phyloP scores from a whole-genome alignment of 305 asterid species.

The Fraxinus velutina region DNA sequence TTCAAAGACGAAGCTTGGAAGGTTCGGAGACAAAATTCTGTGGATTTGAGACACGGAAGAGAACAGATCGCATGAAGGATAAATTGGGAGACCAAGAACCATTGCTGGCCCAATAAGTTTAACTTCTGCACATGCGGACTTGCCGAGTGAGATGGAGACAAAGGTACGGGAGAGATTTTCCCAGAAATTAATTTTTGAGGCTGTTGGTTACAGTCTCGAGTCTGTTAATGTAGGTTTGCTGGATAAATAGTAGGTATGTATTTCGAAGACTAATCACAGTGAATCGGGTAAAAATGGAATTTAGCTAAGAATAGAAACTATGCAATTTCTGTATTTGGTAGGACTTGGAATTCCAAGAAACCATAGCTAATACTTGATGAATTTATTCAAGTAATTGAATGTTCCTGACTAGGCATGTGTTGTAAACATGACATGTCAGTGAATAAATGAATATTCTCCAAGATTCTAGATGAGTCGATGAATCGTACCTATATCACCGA shows the following conservation, averaged over 20 bases:
- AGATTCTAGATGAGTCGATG: too few species aligned
- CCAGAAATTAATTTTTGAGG: neutral
- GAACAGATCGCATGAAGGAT: conserved; percentile 8
- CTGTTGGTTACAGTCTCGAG: neutral
- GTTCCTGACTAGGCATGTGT: too few species aligned
- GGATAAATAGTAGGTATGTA: neutral
- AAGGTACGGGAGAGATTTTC: neutral
- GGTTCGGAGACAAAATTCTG: conserved; percentile 26
- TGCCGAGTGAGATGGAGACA: neutral
- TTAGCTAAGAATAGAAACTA: neutral
- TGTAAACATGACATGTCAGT: too few species aligned
- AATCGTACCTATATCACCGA: too few species aligned
- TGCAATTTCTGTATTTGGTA: neutral
- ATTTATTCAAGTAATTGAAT: too few species aligned
- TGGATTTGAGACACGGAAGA: conserved; percentile 19
- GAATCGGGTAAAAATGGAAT: neutral
- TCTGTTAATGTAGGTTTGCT: neutral
- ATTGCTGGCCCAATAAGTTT: conserved; percentile 33
- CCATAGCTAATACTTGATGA: neutral
- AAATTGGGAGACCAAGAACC: conserved; percentile 38
- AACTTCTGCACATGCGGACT: neutral
- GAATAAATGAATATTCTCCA: too few species aligned
- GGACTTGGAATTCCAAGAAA: neutral
- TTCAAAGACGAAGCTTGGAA: conserved; percentile 40
- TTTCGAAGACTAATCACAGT: neutral